These are phyloP conservation scores for Candida ovalis DNA, from an alignment of 805 yeast genomes.

Conservation along the genomic window DNA sequence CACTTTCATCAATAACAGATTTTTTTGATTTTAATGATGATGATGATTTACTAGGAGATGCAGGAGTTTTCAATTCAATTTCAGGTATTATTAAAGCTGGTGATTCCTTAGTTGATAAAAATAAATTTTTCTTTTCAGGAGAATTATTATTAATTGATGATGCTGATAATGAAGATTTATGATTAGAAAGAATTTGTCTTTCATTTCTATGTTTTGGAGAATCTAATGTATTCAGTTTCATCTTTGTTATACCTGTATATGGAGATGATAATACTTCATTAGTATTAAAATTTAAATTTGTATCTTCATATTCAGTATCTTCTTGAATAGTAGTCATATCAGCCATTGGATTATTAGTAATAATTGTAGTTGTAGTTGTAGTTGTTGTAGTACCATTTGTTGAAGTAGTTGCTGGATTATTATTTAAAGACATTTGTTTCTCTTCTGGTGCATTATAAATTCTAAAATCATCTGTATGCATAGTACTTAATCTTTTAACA, in stretches of 20 bases:
- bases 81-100: neutral
- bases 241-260: constrained; percentile 16
- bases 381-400: no score
- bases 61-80: neutral
- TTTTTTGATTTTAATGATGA: neutral
- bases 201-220: constrained; percentile 12
- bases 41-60: neutral
- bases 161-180: neutral
- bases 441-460: constrained; percentile 23
- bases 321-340: constrained; percentile 35
- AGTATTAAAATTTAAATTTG: constrained; percentile 4
- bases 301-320: constrained; percentile 28
- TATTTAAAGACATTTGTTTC: neutral
- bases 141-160: neutral
- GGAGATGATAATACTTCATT: neutral
- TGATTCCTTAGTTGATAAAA: neutral
- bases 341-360: neutral
- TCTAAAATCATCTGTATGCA: constrained; percentile 29
- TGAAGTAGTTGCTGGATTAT: neutral
- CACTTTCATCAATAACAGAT: neutral
- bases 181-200: neutral
- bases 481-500: constrained; percentile 24
- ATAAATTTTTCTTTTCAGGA: neutral
- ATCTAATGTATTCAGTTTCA: constrained; percentile 18
- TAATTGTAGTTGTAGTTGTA: neutral